Evolutionary conservation across 345 rosid genomes (phyloP), one percentile per base, ranked within the genome.

Genomic region (Aquilaria yunnanensis): DNA sequence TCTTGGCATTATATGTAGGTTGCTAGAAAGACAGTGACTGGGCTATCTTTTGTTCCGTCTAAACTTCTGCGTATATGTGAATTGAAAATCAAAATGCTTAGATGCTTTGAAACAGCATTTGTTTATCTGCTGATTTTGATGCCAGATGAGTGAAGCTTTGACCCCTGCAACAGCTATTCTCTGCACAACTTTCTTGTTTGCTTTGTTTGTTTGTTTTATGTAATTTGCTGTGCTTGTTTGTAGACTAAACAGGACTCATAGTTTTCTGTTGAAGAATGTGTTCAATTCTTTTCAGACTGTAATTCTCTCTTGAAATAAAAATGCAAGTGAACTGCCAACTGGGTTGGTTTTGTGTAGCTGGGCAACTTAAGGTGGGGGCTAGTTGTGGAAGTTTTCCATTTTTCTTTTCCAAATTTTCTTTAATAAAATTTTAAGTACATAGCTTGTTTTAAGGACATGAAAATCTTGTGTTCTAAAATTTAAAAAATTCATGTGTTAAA

Each of bases 31-130:
- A 72, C 85, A 52, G 76, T 81, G 13, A 51, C 52, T 5, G 85
- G 84, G 32, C 81, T 81, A 68, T 63, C 67, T 43, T 59, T 32
- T 8, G 78, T 79, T 43, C 64, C 87, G 47, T 60, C 68, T 2
- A 80, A 80, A 74, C 80, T 87, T 75, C 84, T 66, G 49, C 67
- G 60, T n/a, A 85, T 83, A 52, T 95, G 93, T 57, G 88, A 80
- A 63, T 73, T 86, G 55, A 95, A 84, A 77, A 68, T 66, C 11
- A 85, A 85, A 75, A 74, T 74, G 23, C 67, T 91, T 23, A 64
- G 70, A 75, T 52, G 70, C 73, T 23, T 70, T 86, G 72, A 83
- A 77, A 67, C 87, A 79, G 67, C 94, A 83, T 16, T 11, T 9
- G 32, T 64, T 54, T 11, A 12, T 47, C 47, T 14, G 51, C 49